Base-by-base conservation (phyloP, 306 rosid species). In the Trichosanthes truncata region DNA sequence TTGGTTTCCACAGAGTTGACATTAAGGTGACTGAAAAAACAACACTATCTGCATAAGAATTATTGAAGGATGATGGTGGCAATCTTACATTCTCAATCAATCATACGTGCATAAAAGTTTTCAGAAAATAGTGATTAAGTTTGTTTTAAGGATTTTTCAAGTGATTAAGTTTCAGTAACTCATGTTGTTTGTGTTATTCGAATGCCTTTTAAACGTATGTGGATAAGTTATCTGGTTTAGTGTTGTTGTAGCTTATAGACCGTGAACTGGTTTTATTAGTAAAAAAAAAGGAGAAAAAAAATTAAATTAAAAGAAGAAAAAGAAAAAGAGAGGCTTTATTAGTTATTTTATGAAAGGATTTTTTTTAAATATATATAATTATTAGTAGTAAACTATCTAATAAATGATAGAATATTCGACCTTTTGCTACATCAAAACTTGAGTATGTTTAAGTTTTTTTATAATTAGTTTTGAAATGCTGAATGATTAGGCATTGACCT, bases 1-100 rank as follows among this genome's bases (percentile, higher is more conserved):
- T 89, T 59, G 90, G 97, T 86, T 91, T 96, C 84, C 46, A 81
- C 75, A 74, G 91, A 84, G 59, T 83, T 81, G 55, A 25, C 76
- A 9, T 33, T 25, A 76, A 51, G 40, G 9, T 69, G 60, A 45
- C 90, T 14, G 77, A 82, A 84, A 84, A 80, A 77, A 79, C 76
- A 21, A 49, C 84, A 10, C 57, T 79, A 57, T 84, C 84, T 53
- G 87, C 88, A n/a, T 81, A 79, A 82, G 45, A 69, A 31, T 18
- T 9, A 56, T 26, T 18, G 23, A 72, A 15, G 77, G 76, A 25
- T 43, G 75, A 10, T 69, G 77, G 60, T 26, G 15, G 57, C 38
- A 26, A 26, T 48, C 41, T 73, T 73, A n/a, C 77, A 48, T 73
- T 33, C 71, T 31, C 23, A 62, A 15, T 60, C 38, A n/a, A n/a